These are phyloP conservation scores for Geum urbanum DNA, from an alignment of 306 rosid genomes.

Conservation along the genomic window DNA sequence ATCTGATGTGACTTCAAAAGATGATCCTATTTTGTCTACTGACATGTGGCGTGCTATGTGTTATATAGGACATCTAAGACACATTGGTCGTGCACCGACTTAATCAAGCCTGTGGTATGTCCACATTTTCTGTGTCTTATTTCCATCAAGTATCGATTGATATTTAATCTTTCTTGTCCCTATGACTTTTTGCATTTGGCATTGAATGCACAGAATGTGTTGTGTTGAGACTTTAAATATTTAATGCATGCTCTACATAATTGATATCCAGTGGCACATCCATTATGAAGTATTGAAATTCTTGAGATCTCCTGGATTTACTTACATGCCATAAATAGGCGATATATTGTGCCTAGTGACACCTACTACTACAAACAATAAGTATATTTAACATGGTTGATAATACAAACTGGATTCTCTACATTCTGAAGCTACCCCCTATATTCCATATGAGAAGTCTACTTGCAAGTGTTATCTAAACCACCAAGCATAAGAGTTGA, in stretches of 20 bases:
- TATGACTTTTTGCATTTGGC: background rate
- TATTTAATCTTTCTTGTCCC: background rate
- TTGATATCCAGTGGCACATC: background rate
- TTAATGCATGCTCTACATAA: background rate
- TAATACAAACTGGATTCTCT: background rate
- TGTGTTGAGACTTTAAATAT: background rate
- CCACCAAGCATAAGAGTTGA: background rate
- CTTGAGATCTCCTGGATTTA: background rate
- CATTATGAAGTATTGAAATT: background rate
- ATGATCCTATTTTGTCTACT: background rate
- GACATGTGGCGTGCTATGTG: background rate
- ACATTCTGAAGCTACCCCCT: background rate
- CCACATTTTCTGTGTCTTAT: background rate
- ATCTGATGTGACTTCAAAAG: background rate
- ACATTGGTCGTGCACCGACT: conserved; percentile 75
- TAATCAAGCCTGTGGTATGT: conserved; percentile 79
- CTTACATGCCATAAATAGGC: background rate
- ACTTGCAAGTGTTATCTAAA: background rate
- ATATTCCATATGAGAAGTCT: background rate
- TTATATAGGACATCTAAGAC: conserved; percentile 76
- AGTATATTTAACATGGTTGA: background rate
- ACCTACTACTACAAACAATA: background rate
- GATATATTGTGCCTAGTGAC: background rate
- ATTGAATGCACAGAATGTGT: background rate
- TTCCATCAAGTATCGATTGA: background rate